Evolutionary conservation across 1,284 basidiomycete genomes (phyloP), one percentile per base, ranked within the genome.

Genomic region (Pyrrhoderma noxium): DNA sequence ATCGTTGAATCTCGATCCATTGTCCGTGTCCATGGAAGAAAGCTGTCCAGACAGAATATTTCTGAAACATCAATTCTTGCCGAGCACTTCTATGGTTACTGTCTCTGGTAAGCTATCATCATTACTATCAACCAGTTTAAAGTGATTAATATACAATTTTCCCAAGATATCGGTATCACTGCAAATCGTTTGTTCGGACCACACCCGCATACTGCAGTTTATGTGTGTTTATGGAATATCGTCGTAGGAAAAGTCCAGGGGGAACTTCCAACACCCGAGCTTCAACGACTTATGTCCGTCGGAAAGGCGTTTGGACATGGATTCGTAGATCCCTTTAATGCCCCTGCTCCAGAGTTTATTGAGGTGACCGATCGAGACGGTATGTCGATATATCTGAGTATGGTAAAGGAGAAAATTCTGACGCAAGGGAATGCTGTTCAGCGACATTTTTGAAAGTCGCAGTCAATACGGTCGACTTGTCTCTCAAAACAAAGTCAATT

Each of bases 201-300:
- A 8, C 80, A 82, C 53, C 93, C 93, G 2, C 75, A 77, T n/a
- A 88, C 85, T 0, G 70, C 85, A 1, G 85, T 91, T 0, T 96
- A 96, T 62, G 71, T 93, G 7, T 95, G 92, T 62, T 77, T 94
- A 3, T 96, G 93, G 93, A 89, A 93, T 60, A 76, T 93, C 41
- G 68, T 69, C 18, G 41, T 91, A 21, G 87, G 88, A 1, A 65
- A 73, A 38, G 61, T 91, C 40, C 80, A 80, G 56, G 75, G 74
- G 0, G 65, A 75, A 35, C 59, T 87, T 11, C 77, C 82, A 1
- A 76, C 82, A 2, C 63, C 69, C 11, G 77, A 92, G 51, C 70
- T 72, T 0, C 68, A 70, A 37, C 65, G 77, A 2, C 59, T 93
- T 3, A 63, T 68, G 3, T 72, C 79, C 2, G 79, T 79, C 21